These are phyloP conservation scores for Wickerhamomyces kurtzmanii DNA, from an alignment of 805 yeast species.

Conservation along the genomic window DNA sequence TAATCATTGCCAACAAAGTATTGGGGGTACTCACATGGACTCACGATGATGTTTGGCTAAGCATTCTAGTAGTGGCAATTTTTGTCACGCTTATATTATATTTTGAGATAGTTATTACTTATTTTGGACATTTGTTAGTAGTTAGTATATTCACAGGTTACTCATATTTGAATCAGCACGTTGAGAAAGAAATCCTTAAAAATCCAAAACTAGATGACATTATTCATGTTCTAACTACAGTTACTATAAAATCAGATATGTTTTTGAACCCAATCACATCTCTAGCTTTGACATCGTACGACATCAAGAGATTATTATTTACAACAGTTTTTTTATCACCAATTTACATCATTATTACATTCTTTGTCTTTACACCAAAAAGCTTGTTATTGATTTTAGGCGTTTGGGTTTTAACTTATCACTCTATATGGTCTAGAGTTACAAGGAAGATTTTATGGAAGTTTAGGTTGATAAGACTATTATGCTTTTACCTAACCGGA, in stretches of 20 bases:
- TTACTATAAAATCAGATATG: conserved; percentile 68
- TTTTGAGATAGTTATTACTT: conserved; percentile 68
- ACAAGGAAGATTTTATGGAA: conserved; percentile 83
- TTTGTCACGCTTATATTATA: conserved; percentile 58
- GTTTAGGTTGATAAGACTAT: conserved; percentile 55
- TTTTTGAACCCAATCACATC: conserved; percentile 73
- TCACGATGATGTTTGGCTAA: conserved; percentile 70
- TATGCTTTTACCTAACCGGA: conserved; percentile 80
- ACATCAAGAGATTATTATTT: conserved; percentile 68
- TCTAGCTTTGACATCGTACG: conserved; percentile 65
- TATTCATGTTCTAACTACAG: conserved; percentile 63
- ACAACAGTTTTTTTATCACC: conserved; percentile 87
- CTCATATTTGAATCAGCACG: conserved; percentile 44
- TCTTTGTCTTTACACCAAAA: conserved; percentile 64
- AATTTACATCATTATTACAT: conserved; percentile 59
- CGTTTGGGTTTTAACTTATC: conserved; percentile 61
- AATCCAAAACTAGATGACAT: conserved; percentile 85
- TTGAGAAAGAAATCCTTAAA: conserved; percentile 46
- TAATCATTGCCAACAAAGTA: conserved; percentile 59
- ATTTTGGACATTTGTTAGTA: conserved; percentile 70
- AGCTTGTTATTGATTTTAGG: conserved; percentile 51
- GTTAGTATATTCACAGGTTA: conserved; percentile 54
- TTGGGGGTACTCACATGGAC: conserved; percentile 87
- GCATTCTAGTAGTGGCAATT: conserved; percentile 47
- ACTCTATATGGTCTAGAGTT: conserved; percentile 77